phyloP scores from a whole-genome alignment of 805 yeast genomes.

The Nakazawaea populi region DNA sequence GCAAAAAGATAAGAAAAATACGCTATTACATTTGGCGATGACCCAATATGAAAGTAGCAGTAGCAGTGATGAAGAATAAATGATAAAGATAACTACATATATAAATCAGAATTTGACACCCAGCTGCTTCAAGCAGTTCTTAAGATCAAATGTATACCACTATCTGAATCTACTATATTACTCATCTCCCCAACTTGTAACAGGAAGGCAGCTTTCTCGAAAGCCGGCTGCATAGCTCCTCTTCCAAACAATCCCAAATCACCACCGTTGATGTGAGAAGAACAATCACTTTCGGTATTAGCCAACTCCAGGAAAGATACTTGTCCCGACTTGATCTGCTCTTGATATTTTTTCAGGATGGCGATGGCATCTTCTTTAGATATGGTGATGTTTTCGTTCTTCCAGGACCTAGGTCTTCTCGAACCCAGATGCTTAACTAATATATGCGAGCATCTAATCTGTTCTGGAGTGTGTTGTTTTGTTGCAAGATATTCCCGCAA shows the following conservation, averaged over 20 bases:
- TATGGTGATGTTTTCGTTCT: slow-evolving; percentile 66
- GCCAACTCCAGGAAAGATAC: slow-evolving; percentile 69
- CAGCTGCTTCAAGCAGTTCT: slow-evolving; percentile 55
- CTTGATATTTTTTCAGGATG: slow-evolving; percentile 51
- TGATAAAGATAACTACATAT: neutral
- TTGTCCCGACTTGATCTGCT: slow-evolving; percentile 58
- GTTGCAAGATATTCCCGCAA: slow-evolving; percentile 51
- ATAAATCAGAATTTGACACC: too few relatives aligned
- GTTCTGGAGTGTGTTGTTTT: slow-evolving; percentile 45
- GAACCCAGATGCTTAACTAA: slow-evolving; percentile 78
- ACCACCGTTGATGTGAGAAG: slow-evolving; percentile 81
- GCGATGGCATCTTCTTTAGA: slow-evolving; percentile 79
- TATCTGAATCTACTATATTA: slow-evolving; percentile 78
- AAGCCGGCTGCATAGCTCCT: slow-evolving; percentile 94
- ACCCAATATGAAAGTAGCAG: slow-evolving; percentile 2
- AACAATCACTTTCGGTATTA: slow-evolving; percentile 79
- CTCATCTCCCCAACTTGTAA: slow-evolving; percentile 80
- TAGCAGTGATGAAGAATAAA: slow-evolving; percentile 8
- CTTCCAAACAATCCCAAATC: slow-evolving; percentile 85
- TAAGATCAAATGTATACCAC: slow-evolving; percentile 86
- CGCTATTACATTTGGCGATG: neutral
- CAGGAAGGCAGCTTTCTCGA: slow-evolving; percentile 82
- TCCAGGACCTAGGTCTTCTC: slow-evolving; percentile 92
- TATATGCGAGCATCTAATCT: slow-evolving; percentile 77
- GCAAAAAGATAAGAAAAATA: slow-evolving; percentile 1